These are phyloP conservation scores for Fraxinus nigra DNA, from an alignment of 305 asterid species.

Conservation along the genomic window DNA sequence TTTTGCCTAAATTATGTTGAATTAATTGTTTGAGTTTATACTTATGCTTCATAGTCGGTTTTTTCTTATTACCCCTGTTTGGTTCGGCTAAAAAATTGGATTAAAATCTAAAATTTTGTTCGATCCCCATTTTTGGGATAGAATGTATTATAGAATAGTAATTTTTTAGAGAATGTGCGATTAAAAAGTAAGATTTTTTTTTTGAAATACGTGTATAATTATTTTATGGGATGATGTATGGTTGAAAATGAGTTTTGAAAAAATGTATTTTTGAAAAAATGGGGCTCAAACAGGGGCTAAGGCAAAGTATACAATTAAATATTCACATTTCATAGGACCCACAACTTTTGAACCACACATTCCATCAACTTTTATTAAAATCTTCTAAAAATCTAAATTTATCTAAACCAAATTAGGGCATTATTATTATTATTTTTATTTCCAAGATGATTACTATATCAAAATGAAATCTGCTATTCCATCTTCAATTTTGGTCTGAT, in stretches of 20 bases:
- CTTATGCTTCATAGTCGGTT: background rate
- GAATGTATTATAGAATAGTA: no score
- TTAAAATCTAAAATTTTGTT: no score
- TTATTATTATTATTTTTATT: background rate
- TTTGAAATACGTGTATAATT: no score
- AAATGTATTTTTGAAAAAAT: no score
- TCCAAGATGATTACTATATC: background rate
- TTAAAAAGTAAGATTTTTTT: no score
- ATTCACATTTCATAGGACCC: background rate
- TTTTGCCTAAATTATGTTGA: background rate
- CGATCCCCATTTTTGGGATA: no score
- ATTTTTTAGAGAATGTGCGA: no score
- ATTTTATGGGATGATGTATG: no score
- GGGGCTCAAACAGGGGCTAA: no score
- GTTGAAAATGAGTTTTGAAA: no score
- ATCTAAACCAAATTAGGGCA: background rate
- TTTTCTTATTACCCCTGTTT: background rate
- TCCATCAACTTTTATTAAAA: no score
- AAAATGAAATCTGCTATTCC: background rate
- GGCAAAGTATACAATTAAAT: background rate
- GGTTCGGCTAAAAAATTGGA: background rate
- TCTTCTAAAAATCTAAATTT: no score
- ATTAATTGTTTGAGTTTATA: background rate
- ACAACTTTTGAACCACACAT: background rate
- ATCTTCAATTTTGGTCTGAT: background rate